Evolutionary conservation across 257 asterid species (phyloP).

Genomic region (Nicotiana tabacum): DNA sequence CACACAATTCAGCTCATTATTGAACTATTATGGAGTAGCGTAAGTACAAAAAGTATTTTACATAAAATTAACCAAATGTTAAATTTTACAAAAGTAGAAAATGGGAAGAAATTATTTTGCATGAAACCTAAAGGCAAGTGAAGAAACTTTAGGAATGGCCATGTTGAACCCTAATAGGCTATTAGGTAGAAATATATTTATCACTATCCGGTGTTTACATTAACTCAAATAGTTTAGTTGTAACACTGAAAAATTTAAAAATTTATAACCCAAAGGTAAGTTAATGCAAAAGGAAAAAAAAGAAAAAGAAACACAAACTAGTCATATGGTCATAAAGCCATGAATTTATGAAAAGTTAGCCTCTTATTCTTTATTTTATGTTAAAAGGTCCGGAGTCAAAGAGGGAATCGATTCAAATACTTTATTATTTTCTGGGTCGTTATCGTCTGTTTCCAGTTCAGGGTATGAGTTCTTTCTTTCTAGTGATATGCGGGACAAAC

Average conservation of each 20-base stretch:
- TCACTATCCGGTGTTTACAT: not conserved
- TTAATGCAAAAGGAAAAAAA: not conserved
- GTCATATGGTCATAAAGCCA: not conserved
- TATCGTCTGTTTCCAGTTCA: too few relatives aligned
- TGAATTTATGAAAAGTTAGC: not conserved
- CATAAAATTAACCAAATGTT: not conserved
- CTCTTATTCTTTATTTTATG: too few relatives aligned
- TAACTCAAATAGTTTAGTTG: not conserved
- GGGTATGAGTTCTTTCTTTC: too few relatives aligned
- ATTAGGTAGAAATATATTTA: not conserved
- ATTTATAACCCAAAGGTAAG: not conserved
- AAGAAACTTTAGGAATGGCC: not conserved
- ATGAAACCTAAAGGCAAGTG: not conserved
- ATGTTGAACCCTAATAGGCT: not conserved
- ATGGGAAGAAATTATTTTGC: not conserved
- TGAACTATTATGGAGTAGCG: not conserved
- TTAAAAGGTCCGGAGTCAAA: too few relatives aligned
- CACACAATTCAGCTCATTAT: not conserved
- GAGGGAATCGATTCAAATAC: too few relatives aligned
- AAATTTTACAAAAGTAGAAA: not conserved
- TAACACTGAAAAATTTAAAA: not conserved
- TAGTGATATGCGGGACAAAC: too few relatives aligned
- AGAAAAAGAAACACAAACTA: not conserved
- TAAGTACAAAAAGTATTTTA: not conserved
- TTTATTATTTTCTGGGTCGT: too few relatives aligned